These are phyloP conservation scores for Fagus crenata DNA, from an alignment of 306 rosid species.

Conservation along the genomic window DNA sequence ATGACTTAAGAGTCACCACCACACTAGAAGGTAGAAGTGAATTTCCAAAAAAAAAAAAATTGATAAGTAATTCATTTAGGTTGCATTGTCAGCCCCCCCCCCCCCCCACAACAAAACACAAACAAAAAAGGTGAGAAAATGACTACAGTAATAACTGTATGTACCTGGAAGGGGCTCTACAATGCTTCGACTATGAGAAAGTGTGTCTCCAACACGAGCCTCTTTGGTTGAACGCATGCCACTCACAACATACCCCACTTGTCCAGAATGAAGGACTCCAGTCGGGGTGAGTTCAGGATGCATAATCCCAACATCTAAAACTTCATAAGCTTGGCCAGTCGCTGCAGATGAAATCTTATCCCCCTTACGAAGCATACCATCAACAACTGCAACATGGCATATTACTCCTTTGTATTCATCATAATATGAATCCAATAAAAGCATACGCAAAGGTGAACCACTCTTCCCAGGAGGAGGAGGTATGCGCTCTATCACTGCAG, in stretches of 20 bases:
- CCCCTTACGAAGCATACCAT: conserved; percentile 76
- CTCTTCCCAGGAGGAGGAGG: conserved; percentile 84
- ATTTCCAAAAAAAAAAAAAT: neutral
- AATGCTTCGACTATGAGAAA: conserved; percentile 51
- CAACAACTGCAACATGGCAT: conserved; percentile 92
- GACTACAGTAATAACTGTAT: conserved; percentile 25
- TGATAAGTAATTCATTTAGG: neutral
- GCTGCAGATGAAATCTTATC: conserved; percentile 80
- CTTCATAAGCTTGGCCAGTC: conserved; percentile 71
- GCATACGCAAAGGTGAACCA: conserved; percentile 74
- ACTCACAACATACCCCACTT: conserved; percentile 91
- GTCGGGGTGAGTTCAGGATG: conserved; percentile 93
- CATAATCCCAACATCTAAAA: conserved; percentile 87
- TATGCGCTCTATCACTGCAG: conserved; percentile 75
- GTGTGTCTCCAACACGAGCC: conserved; percentile 92
- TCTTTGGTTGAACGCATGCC: conserved; percentile 99
- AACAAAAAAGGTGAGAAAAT: conserved; percentile 15
- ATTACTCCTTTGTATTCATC: conserved; percentile 94
- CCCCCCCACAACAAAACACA: neutral
- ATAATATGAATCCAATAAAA: conserved; percentile 84
- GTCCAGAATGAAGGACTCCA: conserved; percentile 82
- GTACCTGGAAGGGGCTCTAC: conserved; percentile 80
- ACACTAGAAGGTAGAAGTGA: neutral
- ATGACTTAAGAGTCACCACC: neutral
- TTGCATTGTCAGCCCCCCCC: neutral